Base-by-base conservation (phyloP, 495 filamentous ascomycete species). In the Ascobolus immersus region DNA sequence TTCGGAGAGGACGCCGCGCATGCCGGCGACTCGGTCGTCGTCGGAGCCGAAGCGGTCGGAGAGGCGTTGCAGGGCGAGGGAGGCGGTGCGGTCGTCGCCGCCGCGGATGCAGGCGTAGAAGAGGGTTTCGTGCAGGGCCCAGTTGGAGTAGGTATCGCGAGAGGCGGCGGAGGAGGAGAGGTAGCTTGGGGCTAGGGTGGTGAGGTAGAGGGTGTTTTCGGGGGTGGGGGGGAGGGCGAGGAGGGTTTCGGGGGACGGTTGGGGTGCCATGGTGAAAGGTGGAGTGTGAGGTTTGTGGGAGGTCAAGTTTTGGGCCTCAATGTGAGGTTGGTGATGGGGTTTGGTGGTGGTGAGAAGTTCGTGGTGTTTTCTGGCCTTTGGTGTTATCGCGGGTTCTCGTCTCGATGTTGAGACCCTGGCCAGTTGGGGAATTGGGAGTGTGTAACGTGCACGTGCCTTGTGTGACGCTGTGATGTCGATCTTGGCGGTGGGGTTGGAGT, bases 1-100 rank as follows among this genome's bases (percentile, higher is more conserved):
- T 52, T 96, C 86, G 40, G 80, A 67, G 45, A 84, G 73, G 29
- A 96, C 48, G 13, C 89, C 89, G 23, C 59, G 58, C 32, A 96
- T 52, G 2, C 72, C 80, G 63, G 78, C 70, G 14, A 94, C 58
- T 32, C 75, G 70, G 48, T 89, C 77, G 45, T 92, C 86, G 20
- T 67, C 58, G 9, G 59, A 53, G 23, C 84, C 80, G 49, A 96
- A 94, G 14, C 86, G 77, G 19, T 57, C 55, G 5, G 65, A 69
- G 28, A 96, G 60, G 21, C 62, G 64, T 47, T 72, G 63, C 6
- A 94, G 67, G 45, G 74, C 81, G 37, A 59, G 41, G 33, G 66
- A 62, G 9, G 86, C 86, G 28, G 76, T 67, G 39, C 59, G 52
- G 40, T 91, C 76, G 47, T 94, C 77, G 12, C 77, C 73, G 5